phyloP scores from a whole-genome alignment of 2,329 filamentous ascomycete genomes.

The Fusarium sp. region DNA sequence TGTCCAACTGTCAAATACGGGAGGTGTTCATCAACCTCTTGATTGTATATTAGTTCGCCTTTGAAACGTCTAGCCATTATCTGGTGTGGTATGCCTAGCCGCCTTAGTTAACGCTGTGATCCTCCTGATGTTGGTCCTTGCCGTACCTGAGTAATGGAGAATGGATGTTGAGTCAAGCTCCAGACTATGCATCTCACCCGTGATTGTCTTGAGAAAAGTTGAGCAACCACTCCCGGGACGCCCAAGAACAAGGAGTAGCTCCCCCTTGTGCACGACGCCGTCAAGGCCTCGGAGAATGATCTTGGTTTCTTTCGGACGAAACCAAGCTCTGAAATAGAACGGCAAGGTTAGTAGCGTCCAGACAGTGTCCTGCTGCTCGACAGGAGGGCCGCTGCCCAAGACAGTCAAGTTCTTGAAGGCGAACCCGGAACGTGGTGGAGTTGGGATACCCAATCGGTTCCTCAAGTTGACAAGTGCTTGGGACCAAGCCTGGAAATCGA shows the following conservation, averaged over 20 bases:
- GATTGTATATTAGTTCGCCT: constrained; percentile 79
- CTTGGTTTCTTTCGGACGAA: constrained; percentile 58
- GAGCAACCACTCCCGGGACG: constrained; percentile 73
- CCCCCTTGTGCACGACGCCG: constrained; percentile 70
- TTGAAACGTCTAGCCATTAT: constrained; percentile 69
- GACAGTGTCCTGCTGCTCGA: constrained; percentile 77
- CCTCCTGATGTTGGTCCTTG: background rate
- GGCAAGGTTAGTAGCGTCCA: constrained; percentile 68
- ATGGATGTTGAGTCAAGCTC: constrained; percentile 59
- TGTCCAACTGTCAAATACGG: constrained; percentile 79
- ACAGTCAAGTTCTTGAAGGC: constrained; percentile 68
- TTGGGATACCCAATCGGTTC: background rate
- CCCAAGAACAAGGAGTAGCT: constrained; percentile 76
- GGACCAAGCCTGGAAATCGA: constrained; percentile 1
- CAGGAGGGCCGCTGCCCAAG: constrained; percentile 71
- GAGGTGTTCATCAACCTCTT: constrained; percentile 80
- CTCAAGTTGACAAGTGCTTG: background rate
- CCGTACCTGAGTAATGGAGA: constrained; percentile 71
- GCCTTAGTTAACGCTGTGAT: background rate
- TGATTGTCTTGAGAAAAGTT: constrained; percentile 71
- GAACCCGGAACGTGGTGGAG: constrained; percentile 3
- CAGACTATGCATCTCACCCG: constrained; percentile 69
- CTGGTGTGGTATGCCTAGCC: constrained; percentile 53
- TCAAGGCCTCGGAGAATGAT: constrained; percentile 73
- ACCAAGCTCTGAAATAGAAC: constrained; percentile 52